Conservation (phyloP, 768 basidiomycete genomes). For the Rhodotorula babjevae region DNA sequence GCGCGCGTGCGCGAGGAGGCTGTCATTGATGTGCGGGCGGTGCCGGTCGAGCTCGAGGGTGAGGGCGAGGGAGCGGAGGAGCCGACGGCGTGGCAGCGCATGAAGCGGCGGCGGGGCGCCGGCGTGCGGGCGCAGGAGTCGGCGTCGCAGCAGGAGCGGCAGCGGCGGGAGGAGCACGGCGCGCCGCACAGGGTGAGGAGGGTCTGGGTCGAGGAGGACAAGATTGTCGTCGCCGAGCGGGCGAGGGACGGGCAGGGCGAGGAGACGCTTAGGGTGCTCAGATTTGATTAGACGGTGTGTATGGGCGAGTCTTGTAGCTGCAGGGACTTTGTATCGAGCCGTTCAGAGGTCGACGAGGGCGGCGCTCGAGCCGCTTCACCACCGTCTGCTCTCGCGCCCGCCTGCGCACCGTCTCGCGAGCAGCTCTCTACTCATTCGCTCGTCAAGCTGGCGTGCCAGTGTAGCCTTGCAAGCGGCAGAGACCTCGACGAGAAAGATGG, state of each 20-base stretch:
- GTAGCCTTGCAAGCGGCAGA: too few relatives aligned
- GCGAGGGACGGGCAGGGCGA: neutral
- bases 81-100: neutral
- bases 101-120: neutral
- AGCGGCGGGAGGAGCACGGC: neutral
- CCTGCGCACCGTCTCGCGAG: too few relatives aligned
- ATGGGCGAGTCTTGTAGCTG: neutral
- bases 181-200: slow-evolving; percentile 2
- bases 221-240: slow-evolving; percentile 14
- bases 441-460: too few relatives aligned
- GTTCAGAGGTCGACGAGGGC: too few relatives aligned
- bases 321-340: too few relatives aligned
- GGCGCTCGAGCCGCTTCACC: too few relatives aligned
- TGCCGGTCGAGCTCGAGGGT: neutral
- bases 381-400: too few relatives aligned
- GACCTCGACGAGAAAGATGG: too few relatives aligned
- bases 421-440: too few relatives aligned
- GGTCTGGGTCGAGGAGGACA: slow-evolving; percentile 27
- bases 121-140: neutral
- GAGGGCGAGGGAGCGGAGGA: neutral
- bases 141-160: neutral
- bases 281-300: slow-evolving; percentile 10
- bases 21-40: neutral
- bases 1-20: neutral
- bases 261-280: slow-evolving; percentile 20